phyloP scores from a whole-genome alignment of 2,329 filamentous ascomycete species.

The Pseudofabraea citricarpa region DNA sequence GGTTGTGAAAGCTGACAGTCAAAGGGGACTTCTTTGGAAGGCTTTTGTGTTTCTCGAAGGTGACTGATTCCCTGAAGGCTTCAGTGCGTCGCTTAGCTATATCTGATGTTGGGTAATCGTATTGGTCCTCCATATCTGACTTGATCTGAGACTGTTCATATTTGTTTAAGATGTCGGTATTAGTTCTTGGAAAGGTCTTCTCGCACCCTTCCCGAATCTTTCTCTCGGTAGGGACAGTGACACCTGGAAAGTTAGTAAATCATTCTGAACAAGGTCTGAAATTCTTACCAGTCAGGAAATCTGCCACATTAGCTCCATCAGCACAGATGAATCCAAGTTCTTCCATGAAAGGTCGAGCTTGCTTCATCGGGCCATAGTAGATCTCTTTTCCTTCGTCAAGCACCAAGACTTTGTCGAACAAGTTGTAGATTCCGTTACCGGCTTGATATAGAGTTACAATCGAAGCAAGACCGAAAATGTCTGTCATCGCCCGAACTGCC shows the following conservation, averaged over 20 bases:
- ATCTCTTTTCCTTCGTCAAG: conserved; percentile 62
- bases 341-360: conserved; percentile 62
- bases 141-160: conserved; percentile 51
- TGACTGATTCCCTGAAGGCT: conserved; percentile 48
- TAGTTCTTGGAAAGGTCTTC: conserved; percentile 39
- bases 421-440: conserved; percentile 63
- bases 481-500: conserved; percentile 58
- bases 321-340: conserved; percentile 57
- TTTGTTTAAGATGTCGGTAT: conserved; percentile 36
- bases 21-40: conserved; percentile 49
- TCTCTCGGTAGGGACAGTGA: conserved; percentile 53
- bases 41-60: conserved; percentile 48
- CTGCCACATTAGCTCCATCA: conserved; percentile 58
- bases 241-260: too few relatives aligned
- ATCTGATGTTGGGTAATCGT: conserved; percentile 48
- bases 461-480: conserved; percentile 53
- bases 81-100: conserved; percentile 38
- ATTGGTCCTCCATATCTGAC: conserved; percentile 46
- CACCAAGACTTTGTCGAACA: conserved; percentile 67
- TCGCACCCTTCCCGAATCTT: conserved; percentile 44
- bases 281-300: conserved; percentile 64
- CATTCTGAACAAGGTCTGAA: too few relatives aligned
- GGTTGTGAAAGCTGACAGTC: conserved; percentile 47
- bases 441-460: conserved; percentile 67
- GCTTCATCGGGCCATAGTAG: conserved; percentile 55